Evolutionary conservation across 208 protist species (phyloP).

Genomic region (Acanthamoeba divionensis): DNA sequence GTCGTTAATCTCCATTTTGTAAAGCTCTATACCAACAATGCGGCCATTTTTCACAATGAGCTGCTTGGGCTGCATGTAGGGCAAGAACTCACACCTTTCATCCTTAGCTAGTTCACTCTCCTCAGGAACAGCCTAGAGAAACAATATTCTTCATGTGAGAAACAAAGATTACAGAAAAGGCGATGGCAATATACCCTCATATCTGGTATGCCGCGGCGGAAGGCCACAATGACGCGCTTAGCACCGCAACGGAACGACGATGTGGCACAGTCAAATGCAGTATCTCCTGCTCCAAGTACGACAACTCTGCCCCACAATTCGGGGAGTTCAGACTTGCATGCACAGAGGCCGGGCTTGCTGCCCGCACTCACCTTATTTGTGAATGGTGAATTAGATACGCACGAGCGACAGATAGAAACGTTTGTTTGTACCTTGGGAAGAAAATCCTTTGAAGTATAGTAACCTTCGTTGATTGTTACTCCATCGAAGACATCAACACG

Average conservation of each 20-base stretch:
- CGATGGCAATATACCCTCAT: slow-evolving; percentile 76
- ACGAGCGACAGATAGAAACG: no score
- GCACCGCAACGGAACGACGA: slow-evolving; percentile 82
- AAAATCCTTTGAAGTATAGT: slow-evolving; percentile 84
- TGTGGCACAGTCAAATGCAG: slow-evolving; percentile 87
- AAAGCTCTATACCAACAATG: slow-evolving; percentile 79
- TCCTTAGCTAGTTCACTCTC: slow-evolving; percentile 78
- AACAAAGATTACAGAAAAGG: not conserved
- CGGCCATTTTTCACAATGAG: slow-evolving; percentile 76
- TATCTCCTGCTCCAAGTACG: slow-evolving; percentile 89
- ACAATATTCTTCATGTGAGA: not conserved
- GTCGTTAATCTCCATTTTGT: slow-evolving; percentile 77
- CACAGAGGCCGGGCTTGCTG: slow-evolving; percentile 81
- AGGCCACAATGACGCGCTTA: slow-evolving; percentile 78
- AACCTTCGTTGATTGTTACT: slow-evolving; percentile 73
- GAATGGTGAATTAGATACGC: not conserved
- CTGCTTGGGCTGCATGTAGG: slow-evolving; percentile 77
- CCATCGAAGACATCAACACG: slow-evolving; percentile 73
- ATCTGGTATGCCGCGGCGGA: slow-evolving; percentile 80
- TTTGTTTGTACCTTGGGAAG: slow-evolving; percentile 70
- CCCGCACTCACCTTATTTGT: slow-evolving; percentile 66
- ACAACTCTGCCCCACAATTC: slow-evolving; percentile 83
- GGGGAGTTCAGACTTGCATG: slow-evolving; percentile 73
- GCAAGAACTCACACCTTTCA: slow-evolving; percentile 84
- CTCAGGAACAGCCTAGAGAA: no score